A percentile compares a stretch with the other conserved stretches of the same genome.
phyloP scores from a whole-genome alignment of 352 stramenopile species.

The Phytophthora hybrid region DNA sequence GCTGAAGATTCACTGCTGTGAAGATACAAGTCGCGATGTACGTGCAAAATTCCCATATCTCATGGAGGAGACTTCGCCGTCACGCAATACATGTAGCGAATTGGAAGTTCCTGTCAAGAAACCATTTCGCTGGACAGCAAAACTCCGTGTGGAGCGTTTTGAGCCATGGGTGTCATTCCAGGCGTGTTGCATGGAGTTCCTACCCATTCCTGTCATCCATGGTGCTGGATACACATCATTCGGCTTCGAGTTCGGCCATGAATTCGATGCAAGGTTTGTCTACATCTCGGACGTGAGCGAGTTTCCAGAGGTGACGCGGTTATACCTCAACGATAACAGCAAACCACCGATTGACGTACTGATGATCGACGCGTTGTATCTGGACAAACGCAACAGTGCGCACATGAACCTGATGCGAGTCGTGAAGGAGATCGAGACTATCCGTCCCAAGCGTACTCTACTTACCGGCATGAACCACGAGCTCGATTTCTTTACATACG shows the following conservation, averaged over 20 bases:
- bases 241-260: constrained; percentile 72
- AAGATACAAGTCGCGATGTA: constrained; percentile 60
- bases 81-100: neutral
- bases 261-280: constrained; percentile 63
- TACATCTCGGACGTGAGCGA: constrained; percentile 86
- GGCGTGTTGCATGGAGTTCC: constrained; percentile 39
- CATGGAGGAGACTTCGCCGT: constrained; percentile 30
- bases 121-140: constrained; percentile 65
- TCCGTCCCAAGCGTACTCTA: constrained; percentile 65
- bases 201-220: constrained; percentile 75
- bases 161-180: constrained; percentile 51
- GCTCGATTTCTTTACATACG: no score
- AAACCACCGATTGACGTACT: constrained; percentile 67
- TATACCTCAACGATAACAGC: constrained; percentile 52
- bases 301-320: constrained; percentile 52
- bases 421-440: constrained; percentile 53
- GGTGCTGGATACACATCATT: constrained; percentile 70
- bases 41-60: constrained; percentile 76
- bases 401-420: constrained; percentile 80
- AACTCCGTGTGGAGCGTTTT: constrained; percentile 64
- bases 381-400: constrained; percentile 64
- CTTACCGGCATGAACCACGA: constrained; percentile 84
- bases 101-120: constrained; percentile 18
- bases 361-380: constrained; percentile 74
- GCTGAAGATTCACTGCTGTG: constrained; percentile 59